Percentiles rank a stretch among this genome's conserved stretches.
Conservation (phyloP, 148 eudicot species). For the Chenopodium formosanum region DNA sequence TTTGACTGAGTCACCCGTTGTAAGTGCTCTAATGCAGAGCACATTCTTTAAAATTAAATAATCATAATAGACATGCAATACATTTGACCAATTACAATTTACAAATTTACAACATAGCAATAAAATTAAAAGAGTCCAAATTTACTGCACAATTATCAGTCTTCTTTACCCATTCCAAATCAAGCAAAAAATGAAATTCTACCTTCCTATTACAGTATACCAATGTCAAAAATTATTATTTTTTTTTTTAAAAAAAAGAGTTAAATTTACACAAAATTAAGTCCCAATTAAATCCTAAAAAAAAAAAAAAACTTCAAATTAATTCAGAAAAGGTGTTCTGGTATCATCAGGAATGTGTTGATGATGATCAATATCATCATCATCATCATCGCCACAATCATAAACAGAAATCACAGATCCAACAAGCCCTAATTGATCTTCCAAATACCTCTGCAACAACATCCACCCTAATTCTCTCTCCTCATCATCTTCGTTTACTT, state of each 20-base stretch:
- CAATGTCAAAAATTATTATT: too few species aligned
- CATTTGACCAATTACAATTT: too few species aligned
- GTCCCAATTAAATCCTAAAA: not conserved
- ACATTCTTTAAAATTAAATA: too few species aligned
- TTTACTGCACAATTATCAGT: conserved; percentile 14
- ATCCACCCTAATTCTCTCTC: conserved; percentile 32
- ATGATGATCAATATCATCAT: conserved; percentile 15
- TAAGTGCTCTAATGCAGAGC: too few species aligned
- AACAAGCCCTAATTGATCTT: conserved; percentile 55
- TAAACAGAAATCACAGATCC: conserved; percentile 26
- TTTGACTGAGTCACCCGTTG: too few species aligned
- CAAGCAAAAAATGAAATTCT: not conserved
- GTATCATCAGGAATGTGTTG: conserved; percentile 4
- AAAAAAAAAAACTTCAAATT: not conserved
- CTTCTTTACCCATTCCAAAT: not conserved
- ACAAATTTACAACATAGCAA: too few species aligned
- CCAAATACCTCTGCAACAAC: conserved; percentile 55
- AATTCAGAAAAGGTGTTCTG: conserved; percentile 20
- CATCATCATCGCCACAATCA: conserved; percentile 34
- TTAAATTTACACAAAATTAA: not conserved
- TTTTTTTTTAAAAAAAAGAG: too few species aligned
- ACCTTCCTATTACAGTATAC: not conserved
- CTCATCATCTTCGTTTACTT: conserved; percentile 11
- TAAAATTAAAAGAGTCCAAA: not conserved
- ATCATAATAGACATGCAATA: too few species aligned